These are phyloP conservation scores for Haplosporangium sp. DNA, from an alignment of 371 early-diverging fungal species.

Conservation along the genomic window DNA sequence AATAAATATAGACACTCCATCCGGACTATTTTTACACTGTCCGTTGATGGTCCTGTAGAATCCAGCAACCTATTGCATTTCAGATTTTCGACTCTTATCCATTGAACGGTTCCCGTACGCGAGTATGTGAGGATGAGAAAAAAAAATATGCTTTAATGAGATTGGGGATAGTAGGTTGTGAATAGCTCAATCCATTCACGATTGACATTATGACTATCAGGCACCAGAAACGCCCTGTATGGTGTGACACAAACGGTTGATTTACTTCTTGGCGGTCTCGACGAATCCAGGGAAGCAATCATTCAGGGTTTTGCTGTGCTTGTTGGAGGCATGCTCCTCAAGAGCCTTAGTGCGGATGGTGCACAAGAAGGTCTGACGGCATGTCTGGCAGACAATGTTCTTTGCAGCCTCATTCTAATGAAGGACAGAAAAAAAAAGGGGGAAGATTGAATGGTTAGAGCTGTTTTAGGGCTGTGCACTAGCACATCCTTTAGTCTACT, in stretches of 20 bases:
- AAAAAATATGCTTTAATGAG: not conserved
- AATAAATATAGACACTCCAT: not conserved
- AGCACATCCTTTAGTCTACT: too few species aligned
- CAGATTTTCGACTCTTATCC: too few species aligned
- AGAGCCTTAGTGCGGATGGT: conserved; percentile 81
- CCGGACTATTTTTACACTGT: not conserved
- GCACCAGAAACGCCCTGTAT: conserved; percentile 11
- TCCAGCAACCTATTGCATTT: too few species aligned
- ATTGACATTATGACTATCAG: too few species aligned
- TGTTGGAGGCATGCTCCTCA: conserved; percentile 80
- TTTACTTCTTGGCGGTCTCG: conserved; percentile 53
- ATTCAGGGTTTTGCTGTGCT: conserved; percentile 81
- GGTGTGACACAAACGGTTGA: not conserved
- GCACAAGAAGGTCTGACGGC: conserved; percentile 87
- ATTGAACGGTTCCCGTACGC: not conserved
- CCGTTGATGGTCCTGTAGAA: not conserved
- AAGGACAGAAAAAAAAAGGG: conserved; percentile 4
- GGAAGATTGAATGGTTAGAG: not conserved
- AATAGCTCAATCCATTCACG: too few species aligned
- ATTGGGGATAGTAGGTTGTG: too few species aligned
- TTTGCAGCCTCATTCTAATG: conserved; percentile 83
- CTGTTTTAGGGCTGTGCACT: too few species aligned
- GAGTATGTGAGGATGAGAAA: not conserved
- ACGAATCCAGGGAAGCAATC: conserved; percentile 84
- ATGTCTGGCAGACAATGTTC: conserved; percentile 80